Conservation (phyloP, 1,284 basidiomycete genomes). For the Laetiporus sulphureus region DNA sequence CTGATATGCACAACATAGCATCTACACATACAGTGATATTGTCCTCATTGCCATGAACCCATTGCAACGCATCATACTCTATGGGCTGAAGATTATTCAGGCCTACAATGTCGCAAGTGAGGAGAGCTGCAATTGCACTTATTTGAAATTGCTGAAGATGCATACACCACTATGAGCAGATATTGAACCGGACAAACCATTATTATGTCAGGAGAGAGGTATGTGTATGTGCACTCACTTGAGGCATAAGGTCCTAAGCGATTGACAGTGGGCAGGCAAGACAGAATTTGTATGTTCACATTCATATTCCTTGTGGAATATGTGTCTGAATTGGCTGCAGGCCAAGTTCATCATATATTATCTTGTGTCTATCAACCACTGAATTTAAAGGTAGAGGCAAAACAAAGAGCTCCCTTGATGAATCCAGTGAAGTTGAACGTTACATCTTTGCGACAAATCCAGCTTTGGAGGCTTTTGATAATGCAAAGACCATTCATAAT, state of each 20-base stretch:
- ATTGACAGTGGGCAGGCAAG: slow-evolving; percentile 89
- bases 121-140: slow-evolving; percentile 97
- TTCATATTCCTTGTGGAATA: not conserved
- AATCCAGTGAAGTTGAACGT: slow-evolving; percentile 90
- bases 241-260: too few species aligned
- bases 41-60: slow-evolving; percentile 98
- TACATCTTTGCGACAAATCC: slow-evolving; percentile 99
- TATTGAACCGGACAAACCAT: slow-evolving; percentile 97
- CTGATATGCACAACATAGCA: slow-evolving; percentile 94
- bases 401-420: slow-evolving; percentile 71
- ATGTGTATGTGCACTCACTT: slow-evolving; percentile 26
- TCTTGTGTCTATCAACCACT: slow-evolving; percentile 97
- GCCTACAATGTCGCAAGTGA: slow-evolving; percentile 90
- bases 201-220: slow-evolving; percentile 98
- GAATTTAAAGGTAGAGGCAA: slow-evolving; percentile 54
- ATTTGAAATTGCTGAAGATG: slow-evolving; percentile 99
- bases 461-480: slow-evolving; percentile 98
- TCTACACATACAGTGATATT: slow-evolving; percentile 99
- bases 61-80: slow-evolving; percentile 89
- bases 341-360: slow-evolving; percentile 99
- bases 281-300: slow-evolving; percentile 81
- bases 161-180: slow-evolving; percentile 95
- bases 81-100: slow-evolving; percentile 96
- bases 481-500: slow-evolving; percentile 98
- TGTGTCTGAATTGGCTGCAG: too few species aligned